A percentile compares a stretch with the other conserved stretches of the same genome.
Evolutionary conservation across 768 basidiomycete genomes (phyloP).

Genomic region (Botryobasidium botryosum): DNA sequence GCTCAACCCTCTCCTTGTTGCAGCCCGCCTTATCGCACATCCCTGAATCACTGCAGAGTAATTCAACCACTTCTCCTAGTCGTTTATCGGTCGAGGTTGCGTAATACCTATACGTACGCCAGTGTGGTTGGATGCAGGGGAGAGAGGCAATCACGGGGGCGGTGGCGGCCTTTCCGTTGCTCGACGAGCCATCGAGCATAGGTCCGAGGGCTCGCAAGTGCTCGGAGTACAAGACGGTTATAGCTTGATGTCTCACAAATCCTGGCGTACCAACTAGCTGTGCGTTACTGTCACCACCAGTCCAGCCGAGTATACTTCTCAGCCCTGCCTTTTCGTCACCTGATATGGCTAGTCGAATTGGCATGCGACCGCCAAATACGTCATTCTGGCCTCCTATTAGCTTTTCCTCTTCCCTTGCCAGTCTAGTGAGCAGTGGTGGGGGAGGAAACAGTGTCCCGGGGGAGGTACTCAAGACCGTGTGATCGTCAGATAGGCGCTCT

Average conservation of each 20-base stretch:
- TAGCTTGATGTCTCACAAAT: slow-evolving; percentile 40
- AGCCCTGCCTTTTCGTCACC: too few species aligned
- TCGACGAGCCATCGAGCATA: not conserved
- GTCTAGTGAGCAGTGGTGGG: too few species aligned
- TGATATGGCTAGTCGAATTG: too few species aligned
- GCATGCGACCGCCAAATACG: too few species aligned
- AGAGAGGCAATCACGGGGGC: slow-evolving; percentile 6
- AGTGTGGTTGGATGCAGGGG: slow-evolving; percentile 31
- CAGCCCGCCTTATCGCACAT: slow-evolving; percentile 14
- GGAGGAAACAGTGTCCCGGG: too few species aligned
- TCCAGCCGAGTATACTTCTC: too few species aligned
- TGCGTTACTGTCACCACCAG: too few species aligned
- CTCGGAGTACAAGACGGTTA: slow-evolving; percentile 34
- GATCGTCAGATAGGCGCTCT: too few species aligned
- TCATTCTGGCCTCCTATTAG: too few species aligned
- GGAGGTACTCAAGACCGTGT: too few species aligned
- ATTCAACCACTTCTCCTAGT: slow-evolving; percentile 30
- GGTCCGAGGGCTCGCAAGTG: slow-evolving; percentile 17
- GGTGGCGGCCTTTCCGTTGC: not conserved
- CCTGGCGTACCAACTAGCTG: too few species aligned
- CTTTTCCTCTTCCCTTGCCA: too few species aligned
- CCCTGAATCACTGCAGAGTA: slow-evolving; percentile 15
- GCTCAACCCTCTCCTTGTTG: slow-evolving; percentile 10
- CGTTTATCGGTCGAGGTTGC: slow-evolving; percentile 19
- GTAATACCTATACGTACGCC: slow-evolving; percentile 37